Percentiles rank a stretch among this genome's conserved stretches.
phyloP scores from a whole-genome alignment of 2,329 filamentous ascomycete genomes.

The Fusarium nisikadoi region DNA sequence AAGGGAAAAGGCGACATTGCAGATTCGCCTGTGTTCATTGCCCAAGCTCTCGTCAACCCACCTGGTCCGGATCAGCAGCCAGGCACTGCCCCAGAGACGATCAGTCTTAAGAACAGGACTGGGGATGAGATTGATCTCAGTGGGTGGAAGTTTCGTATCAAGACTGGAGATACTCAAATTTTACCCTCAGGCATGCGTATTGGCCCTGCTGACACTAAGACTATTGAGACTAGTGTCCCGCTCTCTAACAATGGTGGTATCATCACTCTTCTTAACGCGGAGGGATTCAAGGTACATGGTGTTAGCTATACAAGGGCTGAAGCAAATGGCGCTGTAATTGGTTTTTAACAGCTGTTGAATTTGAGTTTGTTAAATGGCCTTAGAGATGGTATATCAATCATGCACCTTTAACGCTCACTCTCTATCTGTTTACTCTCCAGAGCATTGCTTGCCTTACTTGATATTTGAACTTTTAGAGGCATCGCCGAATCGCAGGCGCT shows the following conservation, averaged over 20 bases:
- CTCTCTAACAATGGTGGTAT: neutral
- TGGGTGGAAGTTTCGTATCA: neutral
- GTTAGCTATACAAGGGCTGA: neutral
- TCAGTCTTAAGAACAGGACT: neutral
- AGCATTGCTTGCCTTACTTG: rapidly evolving
- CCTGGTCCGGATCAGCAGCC: neutral
- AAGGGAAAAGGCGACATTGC: neutral
- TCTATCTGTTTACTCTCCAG: rapidly evolving
- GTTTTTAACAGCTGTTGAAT: neutral
- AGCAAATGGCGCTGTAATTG: neutral
- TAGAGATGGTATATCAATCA: rapidly evolving
- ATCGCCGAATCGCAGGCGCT: too few species aligned
- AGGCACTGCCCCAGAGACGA: neutral
- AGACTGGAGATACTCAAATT: neutral
- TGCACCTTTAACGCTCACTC: rapidly evolving
- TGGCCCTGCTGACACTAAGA: neutral
- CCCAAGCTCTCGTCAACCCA: neutral
- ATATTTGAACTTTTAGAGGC: rapidly evolving
- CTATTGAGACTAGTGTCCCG: neutral
- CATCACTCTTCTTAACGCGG: neutral
- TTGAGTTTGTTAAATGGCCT: rapidly evolving
- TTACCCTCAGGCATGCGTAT: neutral
- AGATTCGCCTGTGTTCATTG: neutral
- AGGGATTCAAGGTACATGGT: neutral
- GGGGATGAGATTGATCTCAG: neutral